Percentiles rank a stretch among this genome's conserved stretches.
phyloP scores from a whole-genome alignment of 331 rosid genomes.

The Phaseolus coccineus region DNA sequence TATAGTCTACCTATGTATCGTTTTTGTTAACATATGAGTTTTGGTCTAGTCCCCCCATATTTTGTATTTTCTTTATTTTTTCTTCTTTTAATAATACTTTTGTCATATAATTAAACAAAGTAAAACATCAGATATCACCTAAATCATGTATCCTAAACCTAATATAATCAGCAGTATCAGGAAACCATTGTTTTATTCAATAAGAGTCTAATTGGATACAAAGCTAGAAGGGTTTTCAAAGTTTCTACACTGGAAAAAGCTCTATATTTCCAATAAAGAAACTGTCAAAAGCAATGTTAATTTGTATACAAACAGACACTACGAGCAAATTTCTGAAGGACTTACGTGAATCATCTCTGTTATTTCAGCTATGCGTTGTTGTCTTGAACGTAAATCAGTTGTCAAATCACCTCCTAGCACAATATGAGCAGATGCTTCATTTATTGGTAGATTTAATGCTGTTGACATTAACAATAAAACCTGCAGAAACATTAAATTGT shows the following conservation, averaged over 20 bases:
- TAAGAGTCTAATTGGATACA: too few relatives aligned
- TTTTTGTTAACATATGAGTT: too few relatives aligned
- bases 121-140: constrained; percentile 19
- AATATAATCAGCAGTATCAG: constrained; percentile 30
- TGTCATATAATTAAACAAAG: neutral
- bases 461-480: constrained; percentile 90
- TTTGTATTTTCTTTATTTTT: too few relatives aligned
- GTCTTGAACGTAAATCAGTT: constrained; percentile 76
- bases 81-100: too few relatives aligned
- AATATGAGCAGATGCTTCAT: constrained; percentile 48
- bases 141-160: neutral
- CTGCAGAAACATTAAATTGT: constrained; percentile 56
- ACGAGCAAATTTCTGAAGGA: constrained; percentile 43
- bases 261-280: too few relatives aligned
- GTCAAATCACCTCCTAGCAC: constrained; percentile 56
- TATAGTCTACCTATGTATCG: too few relatives aligned
- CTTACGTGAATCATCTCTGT: constrained; percentile 99
- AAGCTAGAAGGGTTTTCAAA: too few relatives aligned
- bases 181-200: constrained; percentile 32
- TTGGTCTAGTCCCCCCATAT: too few relatives aligned
- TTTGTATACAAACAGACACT: too few relatives aligned
- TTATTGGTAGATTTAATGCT: constrained; percentile 64
- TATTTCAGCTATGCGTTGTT: constrained; percentile 91
- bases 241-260: too few relatives aligned
- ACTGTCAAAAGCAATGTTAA: too few relatives aligned